Base-by-base conservation (phyloP, 306 rosid species). In the Trichosanthes truncata region DNA sequence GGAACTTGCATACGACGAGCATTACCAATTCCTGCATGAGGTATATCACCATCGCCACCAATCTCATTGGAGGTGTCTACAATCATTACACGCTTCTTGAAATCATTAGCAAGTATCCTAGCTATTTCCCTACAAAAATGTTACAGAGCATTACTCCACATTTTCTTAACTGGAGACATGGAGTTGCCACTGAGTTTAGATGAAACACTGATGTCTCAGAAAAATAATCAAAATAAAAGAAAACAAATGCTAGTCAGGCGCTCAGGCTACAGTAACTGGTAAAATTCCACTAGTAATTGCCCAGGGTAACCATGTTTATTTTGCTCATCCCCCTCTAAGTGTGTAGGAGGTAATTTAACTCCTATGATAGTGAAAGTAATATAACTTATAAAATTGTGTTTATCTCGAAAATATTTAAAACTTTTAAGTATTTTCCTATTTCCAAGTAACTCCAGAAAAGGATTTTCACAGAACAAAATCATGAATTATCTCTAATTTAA, bases 1-100 rank as follows among this genome's bases (percentile, higher is more conserved):
- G 98, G 97, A 68, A 94, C 98, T 84, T 94, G 98, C 98, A 94
- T 94, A 43, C 97, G 95, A 13, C 97, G 95, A 53, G 98, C 98
- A 84, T 78, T 84, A 74, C 98, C 98, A 82, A 95, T 95, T 84
- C 98, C 97, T 49, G 89, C 83, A 82, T 95, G 98, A 74, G 97
- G 98, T 86, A 95, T 95, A 82, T 95, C 98, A 31, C 98, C 98
- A 87, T 92, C 98, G 46, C 98, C 98, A 72, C 97, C 98, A 80
- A 95, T 95, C 87, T 95, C 98, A 87, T 95, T 95, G 62, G 97
- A 95, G 72, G 98, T 95, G 89, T 95, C 97, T 60, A 95, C 97
- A 85, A 95, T 95, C 98, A 95, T 95, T 51, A 95, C 98, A 78
- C 97, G 97, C 87, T 92, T 92, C 77, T 89, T 84, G 85, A 79